Evolutionary conservation across 2,329 filamentous ascomycete genomes (phyloP), one percentile per base, ranked within the genome.

Genomic region (Curvularia hawaiiensis): DNA sequence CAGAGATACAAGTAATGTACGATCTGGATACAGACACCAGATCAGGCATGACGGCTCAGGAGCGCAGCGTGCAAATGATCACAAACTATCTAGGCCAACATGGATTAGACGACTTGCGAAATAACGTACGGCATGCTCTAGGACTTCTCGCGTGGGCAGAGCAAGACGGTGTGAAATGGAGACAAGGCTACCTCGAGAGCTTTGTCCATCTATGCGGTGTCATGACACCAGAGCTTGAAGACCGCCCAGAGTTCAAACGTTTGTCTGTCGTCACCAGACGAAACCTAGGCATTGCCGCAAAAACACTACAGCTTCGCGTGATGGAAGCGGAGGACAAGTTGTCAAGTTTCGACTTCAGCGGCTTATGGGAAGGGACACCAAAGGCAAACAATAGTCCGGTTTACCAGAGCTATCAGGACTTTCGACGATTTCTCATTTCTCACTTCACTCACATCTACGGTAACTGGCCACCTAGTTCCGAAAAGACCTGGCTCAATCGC

Each of bases 201-300:
- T 91, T 89, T 64, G 78, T 86, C 7, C 88, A 91, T 68, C 85
- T 85, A 61, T 84, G 83, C 3, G 89, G 89, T 26, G 85, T 90
- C 82, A 69, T 78, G 60, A 73, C 63, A 22, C 68, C 66, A 16
- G 61, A 72, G n/a, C 62, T 74, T 9, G 71, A 87, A 83, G 68
- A 79, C 70, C 44, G 78, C 75, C 75, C 81, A 11, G 87, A 89
- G 64, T 90, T 84, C 71, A 81, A 80, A 56, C 75, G 79, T 46
- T 74, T 90, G 24, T 85, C 86, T 1, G 82, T 85, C 1, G 84
- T 88, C 48, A 88, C 88, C 0, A 82, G 83, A 12, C 84, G 86
- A 0, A 81, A 90, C 3, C 78, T 90, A 0, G 86, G 89, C 44
- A 80, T 84, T 16, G 85, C 85, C 1, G 84, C 79, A 41, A 81